phyloP scores from a whole-genome alignment of 2,329 filamentous ascomycete genomes.

The Periconia digitata region DNA sequence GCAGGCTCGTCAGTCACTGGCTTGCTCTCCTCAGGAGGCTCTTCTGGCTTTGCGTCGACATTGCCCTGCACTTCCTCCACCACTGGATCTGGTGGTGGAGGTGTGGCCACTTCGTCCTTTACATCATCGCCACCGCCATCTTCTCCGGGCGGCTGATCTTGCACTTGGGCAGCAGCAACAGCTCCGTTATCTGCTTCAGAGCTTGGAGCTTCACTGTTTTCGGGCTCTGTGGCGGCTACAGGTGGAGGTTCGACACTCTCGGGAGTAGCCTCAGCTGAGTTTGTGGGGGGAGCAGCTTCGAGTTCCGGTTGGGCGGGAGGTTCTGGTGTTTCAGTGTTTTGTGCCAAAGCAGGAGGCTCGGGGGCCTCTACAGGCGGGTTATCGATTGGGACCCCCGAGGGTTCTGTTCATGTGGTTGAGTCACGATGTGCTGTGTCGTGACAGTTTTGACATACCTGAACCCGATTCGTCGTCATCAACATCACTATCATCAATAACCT shows the following conservation, averaged over 20 bases:
- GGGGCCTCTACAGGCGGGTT: slow-evolving; percentile 13
- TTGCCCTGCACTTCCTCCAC: neutral
- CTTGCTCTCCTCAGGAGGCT: slow-evolving; percentile 1
- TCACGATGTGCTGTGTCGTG: neutral
- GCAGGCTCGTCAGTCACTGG: slow-evolving; percentile 2
- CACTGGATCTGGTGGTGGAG: neutral
- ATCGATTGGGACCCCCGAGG: slow-evolving; percentile 20
- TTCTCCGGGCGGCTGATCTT: no score
- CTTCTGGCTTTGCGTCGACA: slow-evolving; percentile 7
- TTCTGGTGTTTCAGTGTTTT: slow-evolving; percentile 6
- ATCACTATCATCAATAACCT: slow-evolving; percentile 21
- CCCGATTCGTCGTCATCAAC: slow-evolving; percentile 20
- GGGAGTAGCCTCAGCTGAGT: slow-evolving; percentile 5
- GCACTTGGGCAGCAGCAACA: slow-evolving; percentile 4
- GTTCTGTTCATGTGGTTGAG: slow-evolving; percentile 23
- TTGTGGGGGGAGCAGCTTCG: slow-evolving; percentile 12
- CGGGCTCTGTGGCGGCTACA: slow-evolving; percentile 3
- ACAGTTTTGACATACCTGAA: slow-evolving; percentile 6
- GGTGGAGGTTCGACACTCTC: slow-evolving; percentile 6
- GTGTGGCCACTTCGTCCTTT: slow-evolving; percentile 23
- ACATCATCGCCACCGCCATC: slow-evolving; percentile 11
- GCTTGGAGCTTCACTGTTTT: slow-evolving; percentile 4
- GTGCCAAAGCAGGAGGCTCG: slow-evolving; percentile 8
- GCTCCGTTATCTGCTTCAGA: slow-evolving; percentile 14
- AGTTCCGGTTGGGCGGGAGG: slow-evolving; percentile 17